Evolutionary conservation across 2,329 filamentous ascomycete species (phyloP), one percentile per base, ranked within the genome.

Genomic region (Periconia sp.): DNA sequence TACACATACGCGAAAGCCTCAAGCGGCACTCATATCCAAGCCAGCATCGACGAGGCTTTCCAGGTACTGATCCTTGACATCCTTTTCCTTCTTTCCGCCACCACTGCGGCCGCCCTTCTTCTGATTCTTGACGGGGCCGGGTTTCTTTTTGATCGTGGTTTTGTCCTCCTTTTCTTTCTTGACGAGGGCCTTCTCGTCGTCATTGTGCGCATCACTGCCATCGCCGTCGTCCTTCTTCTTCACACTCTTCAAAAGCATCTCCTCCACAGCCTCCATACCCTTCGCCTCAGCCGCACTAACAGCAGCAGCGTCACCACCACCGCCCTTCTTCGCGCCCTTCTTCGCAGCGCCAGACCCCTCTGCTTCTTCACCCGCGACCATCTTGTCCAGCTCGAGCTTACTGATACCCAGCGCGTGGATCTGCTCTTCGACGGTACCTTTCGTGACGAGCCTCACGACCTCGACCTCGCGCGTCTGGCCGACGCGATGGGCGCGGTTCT

Each of bases 401-500:
- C 92, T 95, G 75, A 93, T 85, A 40, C 94, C 96, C 0, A 97
- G 85, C 44, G 89, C 88, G 74, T 93, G 89, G 49, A 99, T 95
- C 55, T 96, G 87, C 75, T 97, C 92, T 74, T 99, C 94, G 27
- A 99, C 90, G 0, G 93, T 96, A 52, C 82, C 84, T 52, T 82
- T 83, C 0, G 90, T 90, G 50, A 99, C 88, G 1, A 99, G 81
- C 30, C 92, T 82, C 41, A 96, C 86, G 41, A 99, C 89, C 70
- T 99, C 93, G 1, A 99, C 94, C 35, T 93, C 89, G 15, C 90
- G 82, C 30, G 85, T 92, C 78, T 99, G 94, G 0, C 94, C 94
- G 9, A 99, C 90, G 14, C 94, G 88, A 75, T 99, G 94, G 0
- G 94, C 94, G 17, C 94, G 87, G 72, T 99, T 97, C 79, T 97